Evolutionary conservation across 2,329 filamentous ascomycete species (phyloP).

Genomic region (Cercospora sesami): DNA sequence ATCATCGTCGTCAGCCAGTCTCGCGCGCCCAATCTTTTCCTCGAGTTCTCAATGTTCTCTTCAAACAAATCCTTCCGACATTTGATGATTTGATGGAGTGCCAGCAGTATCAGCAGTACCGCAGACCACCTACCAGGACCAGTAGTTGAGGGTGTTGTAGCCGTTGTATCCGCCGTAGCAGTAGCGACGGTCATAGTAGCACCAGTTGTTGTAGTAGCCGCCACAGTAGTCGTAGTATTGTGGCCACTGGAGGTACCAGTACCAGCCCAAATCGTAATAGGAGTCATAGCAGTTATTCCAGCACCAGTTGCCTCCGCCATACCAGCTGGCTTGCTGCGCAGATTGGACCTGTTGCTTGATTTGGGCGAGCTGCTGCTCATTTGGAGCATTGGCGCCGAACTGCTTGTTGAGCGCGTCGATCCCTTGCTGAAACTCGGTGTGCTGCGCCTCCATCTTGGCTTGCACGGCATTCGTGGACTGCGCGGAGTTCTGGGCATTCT

Average conservation of each 20-base stretch:
- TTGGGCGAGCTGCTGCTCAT: background rate
- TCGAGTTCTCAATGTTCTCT: background rate
- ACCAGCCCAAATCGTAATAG: too few species aligned
- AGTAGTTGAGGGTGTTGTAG: background rate
- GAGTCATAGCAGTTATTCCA: too few species aligned
- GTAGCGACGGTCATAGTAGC: too few species aligned
- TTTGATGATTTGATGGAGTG: background rate
- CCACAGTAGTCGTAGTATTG: too few species aligned
- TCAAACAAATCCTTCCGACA: background rate
- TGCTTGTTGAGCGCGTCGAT: background rate
- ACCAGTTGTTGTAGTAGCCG: too few species aligned
- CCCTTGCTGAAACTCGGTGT: background rate
- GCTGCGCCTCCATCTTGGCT: background rate
- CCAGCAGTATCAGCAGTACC: background rate
- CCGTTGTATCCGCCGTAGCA: too few species aligned
- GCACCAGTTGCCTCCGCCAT: background rate
- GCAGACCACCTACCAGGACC: background rate
- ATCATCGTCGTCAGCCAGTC: background rate
- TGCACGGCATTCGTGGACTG: background rate
- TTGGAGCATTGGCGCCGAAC: background rate
- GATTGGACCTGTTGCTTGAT: slow-evolving; percentile 1
- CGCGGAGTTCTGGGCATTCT: background rate
- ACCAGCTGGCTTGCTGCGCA: background rate
- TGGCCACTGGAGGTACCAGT: too few species aligned
- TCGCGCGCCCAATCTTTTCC: background rate